phyloP scores from a whole-genome alignment of 2,329 filamentous ascomycete genomes.

The Pseudogymnoascus sp. region DNA sequence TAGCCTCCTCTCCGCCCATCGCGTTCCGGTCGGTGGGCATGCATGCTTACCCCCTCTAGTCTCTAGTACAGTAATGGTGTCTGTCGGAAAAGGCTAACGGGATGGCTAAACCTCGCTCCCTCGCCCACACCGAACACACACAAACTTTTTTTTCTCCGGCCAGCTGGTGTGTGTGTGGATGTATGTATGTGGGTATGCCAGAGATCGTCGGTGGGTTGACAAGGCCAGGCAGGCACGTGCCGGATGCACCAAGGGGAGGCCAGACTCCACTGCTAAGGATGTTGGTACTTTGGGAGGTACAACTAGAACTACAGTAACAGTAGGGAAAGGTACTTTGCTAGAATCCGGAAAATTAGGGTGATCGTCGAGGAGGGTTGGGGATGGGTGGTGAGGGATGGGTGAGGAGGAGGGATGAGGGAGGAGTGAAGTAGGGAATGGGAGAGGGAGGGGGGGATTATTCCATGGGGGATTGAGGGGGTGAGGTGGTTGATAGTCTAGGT shows the following conservation, averaged over 20 bases:
- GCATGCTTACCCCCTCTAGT: background rate
- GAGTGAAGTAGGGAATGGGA: background rate
- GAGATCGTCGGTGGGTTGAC: background rate
- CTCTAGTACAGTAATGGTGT: too few species aligned
- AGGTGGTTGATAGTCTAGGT: background rate
- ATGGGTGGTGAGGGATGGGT: background rate
- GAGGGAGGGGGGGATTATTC: background rate
- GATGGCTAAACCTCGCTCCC: too few species aligned
- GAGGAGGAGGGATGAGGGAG: background rate
- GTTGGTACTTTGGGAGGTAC: background rate
- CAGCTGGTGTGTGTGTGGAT: background rate
- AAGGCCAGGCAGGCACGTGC: background rate
- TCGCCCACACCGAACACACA: too few species aligned
- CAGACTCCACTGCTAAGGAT: background rate
- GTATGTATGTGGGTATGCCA: background rate
- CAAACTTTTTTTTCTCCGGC: background rate
- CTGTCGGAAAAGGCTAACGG: too few species aligned
- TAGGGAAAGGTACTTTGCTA: too few species aligned
- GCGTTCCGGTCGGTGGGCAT: background rate
- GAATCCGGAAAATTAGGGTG: background rate
- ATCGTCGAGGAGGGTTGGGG: background rate
- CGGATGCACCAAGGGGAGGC: background rate
- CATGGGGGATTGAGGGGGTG: background rate
- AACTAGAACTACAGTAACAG: background rate
- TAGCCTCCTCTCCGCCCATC: background rate